These are phyloP conservation scores for Sphagnurus paluster DNA, from an alignment of 1,284 basidiomycete genomes.

Conservation along the genomic window DNA sequence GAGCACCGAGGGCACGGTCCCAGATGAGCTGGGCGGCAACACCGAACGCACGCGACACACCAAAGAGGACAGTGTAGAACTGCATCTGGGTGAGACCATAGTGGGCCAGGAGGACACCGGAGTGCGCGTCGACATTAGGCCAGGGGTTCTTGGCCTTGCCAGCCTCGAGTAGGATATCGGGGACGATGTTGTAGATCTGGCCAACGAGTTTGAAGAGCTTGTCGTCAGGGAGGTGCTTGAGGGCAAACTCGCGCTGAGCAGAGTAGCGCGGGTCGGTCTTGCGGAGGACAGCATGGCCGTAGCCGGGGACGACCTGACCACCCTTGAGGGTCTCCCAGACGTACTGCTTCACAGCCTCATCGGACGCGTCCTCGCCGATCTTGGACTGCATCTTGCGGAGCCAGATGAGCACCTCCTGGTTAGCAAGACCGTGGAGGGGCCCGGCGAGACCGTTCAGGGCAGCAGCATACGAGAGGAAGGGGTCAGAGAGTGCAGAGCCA, in stretches of 20 bases:
- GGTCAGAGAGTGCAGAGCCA: slow-evolving; percentile 96
- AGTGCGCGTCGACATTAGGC: slow-evolving; percentile 97
- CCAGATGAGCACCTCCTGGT: slow-evolving; percentile 94
- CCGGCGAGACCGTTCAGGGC: slow-evolving; percentile 96
- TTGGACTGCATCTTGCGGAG: slow-evolving; percentile 85
- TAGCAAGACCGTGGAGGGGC: slow-evolving; percentile 95
- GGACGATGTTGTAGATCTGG: slow-evolving; percentile 92
- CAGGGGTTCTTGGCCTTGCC: slow-evolving; percentile 94
- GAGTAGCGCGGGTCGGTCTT: slow-evolving; percentile 98
- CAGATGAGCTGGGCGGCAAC: slow-evolving; percentile 89
- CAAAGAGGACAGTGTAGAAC: slow-evolving; percentile 96
- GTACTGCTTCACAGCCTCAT: slow-evolving; percentile 89
- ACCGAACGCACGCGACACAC: slow-evolving; percentile 93
- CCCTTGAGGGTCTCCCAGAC: slow-evolving; percentile 91
- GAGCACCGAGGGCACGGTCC: slow-evolving; percentile 94
- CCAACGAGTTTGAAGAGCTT: slow-evolving; percentile 92
- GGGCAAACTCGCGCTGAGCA: slow-evolving; percentile 92
- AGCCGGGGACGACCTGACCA: slow-evolving; percentile 92
- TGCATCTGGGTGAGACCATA: slow-evolving; percentile 89
- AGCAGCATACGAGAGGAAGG: slow-evolving; percentile 94
- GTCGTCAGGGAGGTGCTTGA: slow-evolving; percentile 86
- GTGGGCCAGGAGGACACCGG: slow-evolving; percentile 90
- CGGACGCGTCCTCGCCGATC: slow-evolving; percentile 80
- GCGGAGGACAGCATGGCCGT: slow-evolving; percentile 95
- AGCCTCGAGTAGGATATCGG: slow-evolving; percentile 89